Conservation (phyloP, 768 basidiomycete species). For the Leucogyrophana mollusca region DNA sequence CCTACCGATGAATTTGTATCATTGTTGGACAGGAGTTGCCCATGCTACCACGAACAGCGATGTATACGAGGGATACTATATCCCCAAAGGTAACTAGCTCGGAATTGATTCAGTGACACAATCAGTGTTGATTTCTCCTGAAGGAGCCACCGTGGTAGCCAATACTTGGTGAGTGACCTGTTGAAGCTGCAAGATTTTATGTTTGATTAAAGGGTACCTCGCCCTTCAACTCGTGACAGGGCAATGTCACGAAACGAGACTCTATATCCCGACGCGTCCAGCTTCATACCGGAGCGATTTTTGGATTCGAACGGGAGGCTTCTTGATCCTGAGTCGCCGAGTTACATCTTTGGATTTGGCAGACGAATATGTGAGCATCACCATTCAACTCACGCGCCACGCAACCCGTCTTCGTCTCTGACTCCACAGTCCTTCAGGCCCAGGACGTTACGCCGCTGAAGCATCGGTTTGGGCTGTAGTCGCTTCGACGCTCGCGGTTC, state of each 20-base stretch:
- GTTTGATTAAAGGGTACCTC: background rate
- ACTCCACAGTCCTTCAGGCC: too few relatives aligned
- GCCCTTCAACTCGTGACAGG: too few relatives aligned
- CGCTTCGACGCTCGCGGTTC: constrained; percentile 16
- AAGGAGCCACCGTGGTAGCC: constrained; percentile 5
- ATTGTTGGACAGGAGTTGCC: constrained; percentile 4
- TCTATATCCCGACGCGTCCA: constrained; percentile 7
- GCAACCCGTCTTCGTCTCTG: too few relatives aligned
- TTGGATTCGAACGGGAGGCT: constrained; percentile 6
- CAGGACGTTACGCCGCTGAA: constrained; percentile 21
- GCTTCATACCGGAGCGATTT: constrained; percentile 14
- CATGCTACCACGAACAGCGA: constrained; percentile 11
- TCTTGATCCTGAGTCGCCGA: constrained; percentile 6
- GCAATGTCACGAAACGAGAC: constrained; percentile 10
- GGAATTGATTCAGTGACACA: background rate
- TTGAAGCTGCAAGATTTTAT: background rate
- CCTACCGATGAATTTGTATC: background rate
- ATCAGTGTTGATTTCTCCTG: background rate
- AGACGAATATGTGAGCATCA: constrained; percentile 1
- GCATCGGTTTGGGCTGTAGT: constrained; percentile 20
- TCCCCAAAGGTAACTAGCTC: constrained; percentile 12
- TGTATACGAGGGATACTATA: constrained; percentile 14
- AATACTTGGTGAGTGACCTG: constrained; percentile 9
- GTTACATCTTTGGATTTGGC: constrained; percentile 9
- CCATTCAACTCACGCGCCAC: too few relatives aligned